phyloP scores from a whole-genome alignment of 1,139 yeast genomes.

The Magnusiomyces sp. region DNA sequence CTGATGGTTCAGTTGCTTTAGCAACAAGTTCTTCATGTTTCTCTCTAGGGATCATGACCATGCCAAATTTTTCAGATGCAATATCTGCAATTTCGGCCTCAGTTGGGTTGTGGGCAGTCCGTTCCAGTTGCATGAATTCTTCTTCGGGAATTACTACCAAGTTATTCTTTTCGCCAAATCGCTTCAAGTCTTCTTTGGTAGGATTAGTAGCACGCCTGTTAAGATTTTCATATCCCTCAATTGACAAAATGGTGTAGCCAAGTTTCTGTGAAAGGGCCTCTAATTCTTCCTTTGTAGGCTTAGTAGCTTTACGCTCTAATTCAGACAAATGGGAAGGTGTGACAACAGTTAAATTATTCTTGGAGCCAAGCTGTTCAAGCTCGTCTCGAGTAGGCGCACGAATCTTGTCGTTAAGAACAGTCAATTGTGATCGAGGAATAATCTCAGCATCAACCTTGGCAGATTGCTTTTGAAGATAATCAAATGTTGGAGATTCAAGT shows the following conservation, averaged over 20 bases:
- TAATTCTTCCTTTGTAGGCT: constrained; percentile 32
- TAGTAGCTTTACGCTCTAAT: constrained; percentile 22
- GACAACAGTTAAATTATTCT: constrained; percentile 22
- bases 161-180: constrained; percentile 23
- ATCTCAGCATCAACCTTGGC: constrained; percentile 17
- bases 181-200: constrained; percentile 25
- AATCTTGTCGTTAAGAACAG: constrained; percentile 15
- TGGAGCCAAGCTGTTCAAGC: constrained; percentile 18
- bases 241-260: constrained; percentile 31
- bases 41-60: background rate
- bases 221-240: constrained; percentile 28
- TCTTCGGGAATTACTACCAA: constrained; percentile 22
- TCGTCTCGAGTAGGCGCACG: constrained; percentile 12
- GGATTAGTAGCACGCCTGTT: constrained; percentile 32
- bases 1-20: constrained; percentile 33
- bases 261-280: constrained; percentile 39
- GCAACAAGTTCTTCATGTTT: constrained; percentile 5
- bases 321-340: constrained; percentile 23
- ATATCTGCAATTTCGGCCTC: constrained; percentile 8
- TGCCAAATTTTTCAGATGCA: background rate
- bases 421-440: constrained; percentile 26
- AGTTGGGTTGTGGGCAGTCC: constrained; percentile 12
- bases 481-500: constrained; percentile 6
- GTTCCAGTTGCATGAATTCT: constrained; percentile 18
- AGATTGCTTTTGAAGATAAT: constrained; percentile 5